These are phyloP conservation scores for Climacium dendroides DNA, from an alignment of 225 moss, liverwort and hornwort species.

Conservation along the genomic window DNA sequence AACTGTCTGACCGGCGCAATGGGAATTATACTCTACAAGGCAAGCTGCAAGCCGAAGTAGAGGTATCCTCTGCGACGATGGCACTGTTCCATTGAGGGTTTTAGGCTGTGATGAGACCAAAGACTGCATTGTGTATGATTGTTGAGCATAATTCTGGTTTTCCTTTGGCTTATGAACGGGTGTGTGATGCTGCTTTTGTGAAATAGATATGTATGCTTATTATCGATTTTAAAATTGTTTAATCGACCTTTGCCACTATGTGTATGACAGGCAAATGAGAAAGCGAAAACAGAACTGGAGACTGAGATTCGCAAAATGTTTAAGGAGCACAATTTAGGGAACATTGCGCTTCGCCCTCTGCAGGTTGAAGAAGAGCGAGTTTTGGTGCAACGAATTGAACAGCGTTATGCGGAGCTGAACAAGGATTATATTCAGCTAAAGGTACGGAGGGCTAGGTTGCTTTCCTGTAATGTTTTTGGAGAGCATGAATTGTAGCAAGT, in stretches of 20 bases:
- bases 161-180: neutral
- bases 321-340: constrained; percentile 62
- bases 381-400: constrained; percentile 46
- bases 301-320: constrained; percentile 48
- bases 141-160: neutral
- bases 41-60: constrained; percentile 80
- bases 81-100: neutral
- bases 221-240: neutral
- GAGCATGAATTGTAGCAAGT: neutral
- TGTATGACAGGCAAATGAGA: constrained; percentile 46
- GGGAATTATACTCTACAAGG: constrained; percentile 55
- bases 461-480: neutral
- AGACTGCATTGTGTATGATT: neutral
- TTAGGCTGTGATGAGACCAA: neutral
- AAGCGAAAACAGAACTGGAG: constrained; percentile 57
- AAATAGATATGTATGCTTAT: neutral
- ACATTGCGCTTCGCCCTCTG: constrained; percentile 29
- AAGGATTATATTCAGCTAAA: constrained; percentile 48
- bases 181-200: neutral
- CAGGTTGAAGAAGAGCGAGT: constrained; percentile 42
- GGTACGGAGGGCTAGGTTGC: constrained; percentile 12
- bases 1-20: constrained; percentile 41
- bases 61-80: constrained; percentile 35
- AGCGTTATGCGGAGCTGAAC: constrained; percentile 55
- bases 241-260: neutral